Evolutionary conservation across 2,329 filamentous ascomycete genomes (phyloP), one percentile per base, ranked within the genome.

Genomic region (Scedosporium minutisporum): DNA sequence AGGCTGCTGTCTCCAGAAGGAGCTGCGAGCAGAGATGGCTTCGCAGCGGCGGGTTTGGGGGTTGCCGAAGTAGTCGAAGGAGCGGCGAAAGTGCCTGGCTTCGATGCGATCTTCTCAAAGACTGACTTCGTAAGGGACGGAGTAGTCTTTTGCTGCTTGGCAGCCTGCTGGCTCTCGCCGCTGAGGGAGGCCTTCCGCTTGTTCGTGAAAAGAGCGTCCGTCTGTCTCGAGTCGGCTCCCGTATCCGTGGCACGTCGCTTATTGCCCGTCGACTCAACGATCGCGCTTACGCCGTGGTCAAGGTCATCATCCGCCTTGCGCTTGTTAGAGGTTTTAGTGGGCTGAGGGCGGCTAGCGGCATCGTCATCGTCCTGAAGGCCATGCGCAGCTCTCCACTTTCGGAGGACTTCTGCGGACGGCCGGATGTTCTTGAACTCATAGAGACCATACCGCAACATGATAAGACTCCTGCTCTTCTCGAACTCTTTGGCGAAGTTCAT

Each of bases 371-470:
- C 77, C 9, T 81, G 79, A 23, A 86, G 75, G 38, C 80, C 80
- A 67, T 86, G 79, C 62, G 81, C 80, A 51, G 79, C 73, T 68
- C 82, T 80, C 83, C 83, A 86, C 67, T 81, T 81, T 70, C 80
- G 82, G 62, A 85, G 75, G 7, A 84, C 76, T 46, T 84, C 81
- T 64, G 79, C 80, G 0, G 82, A 83, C 1, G 82, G 82, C 68
- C 84, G 84, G 51, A 85, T 79, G 18, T 82, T 85, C 73, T 85
- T 84, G 73, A 86, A 86, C 67, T 85, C 81, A 68, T 86, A 86
- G 1, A 86, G 77, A 2, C 83, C 83, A 65, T 86, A 86, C 58
- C 83, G 81, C 63, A 86, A 69, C 72, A 86, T 79, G 63, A 86
- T 85, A 53, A 86, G 73, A 66, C 82, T 83, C 58, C 83, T 77